phyloP scores from a whole-genome alignment of 331 rosid genomes.

The Erythrophleum ivorense region DNA sequence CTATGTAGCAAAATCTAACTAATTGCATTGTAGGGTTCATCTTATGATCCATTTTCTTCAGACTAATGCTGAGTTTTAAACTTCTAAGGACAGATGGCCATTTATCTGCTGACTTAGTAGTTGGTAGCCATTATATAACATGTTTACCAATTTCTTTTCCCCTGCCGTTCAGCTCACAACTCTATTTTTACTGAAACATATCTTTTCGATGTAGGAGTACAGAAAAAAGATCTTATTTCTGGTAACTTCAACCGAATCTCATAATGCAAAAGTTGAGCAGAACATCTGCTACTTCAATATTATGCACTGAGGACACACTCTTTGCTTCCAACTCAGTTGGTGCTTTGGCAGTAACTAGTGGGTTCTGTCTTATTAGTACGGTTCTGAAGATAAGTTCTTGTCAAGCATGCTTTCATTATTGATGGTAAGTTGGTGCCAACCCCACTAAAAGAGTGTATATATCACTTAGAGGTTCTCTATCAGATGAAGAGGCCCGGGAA shows the following conservation, averaged over 20 bases:
- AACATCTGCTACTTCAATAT: not conserved
- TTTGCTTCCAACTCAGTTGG: conserved; percentile 20
- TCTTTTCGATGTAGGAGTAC: not conserved
- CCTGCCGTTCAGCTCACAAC: not conserved
- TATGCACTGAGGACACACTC: not conserved
- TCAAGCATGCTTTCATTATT: conserved; percentile 31
- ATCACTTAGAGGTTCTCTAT: not conserved
- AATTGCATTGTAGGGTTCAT: not conserved
- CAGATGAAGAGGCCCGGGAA: conserved; percentile 12
- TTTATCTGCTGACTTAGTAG: not conserved
- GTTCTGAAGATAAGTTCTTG: conserved; percentile 16
- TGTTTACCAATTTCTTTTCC: not conserved
- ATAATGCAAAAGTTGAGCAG: not conserved
- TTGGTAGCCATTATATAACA: not conserved
- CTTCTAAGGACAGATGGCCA: not conserved
- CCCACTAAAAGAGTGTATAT: conserved; percentile 20
- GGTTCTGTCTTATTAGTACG: conserved; percentile 38
- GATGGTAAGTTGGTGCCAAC: conserved; percentile 32
- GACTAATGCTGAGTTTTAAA: conserved; percentile 1
- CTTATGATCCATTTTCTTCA: not conserved
- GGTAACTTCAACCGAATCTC: not conserved
- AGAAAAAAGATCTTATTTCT: not conserved
- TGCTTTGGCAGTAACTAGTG: conserved; percentile 36
- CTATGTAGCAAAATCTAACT: not conserved
- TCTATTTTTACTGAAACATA: not conserved